Base-by-base conservation (phyloP, 106 monocot genomes). In the Platanthera zijinensis region DNA sequence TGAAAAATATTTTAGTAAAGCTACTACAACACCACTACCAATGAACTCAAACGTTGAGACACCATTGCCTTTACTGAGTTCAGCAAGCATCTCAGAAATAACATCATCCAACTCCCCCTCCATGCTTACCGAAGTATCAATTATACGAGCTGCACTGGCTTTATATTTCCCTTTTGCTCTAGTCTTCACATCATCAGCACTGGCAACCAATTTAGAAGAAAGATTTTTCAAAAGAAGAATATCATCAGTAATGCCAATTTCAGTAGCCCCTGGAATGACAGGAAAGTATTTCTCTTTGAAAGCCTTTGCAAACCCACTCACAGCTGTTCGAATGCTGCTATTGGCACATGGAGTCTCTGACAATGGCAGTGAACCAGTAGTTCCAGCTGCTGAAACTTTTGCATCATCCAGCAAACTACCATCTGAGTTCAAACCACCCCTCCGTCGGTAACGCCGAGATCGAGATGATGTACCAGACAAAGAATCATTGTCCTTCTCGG, bases 31-130 rank as follows among this genome's bases (percentile, higher is more conserved):
- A 68, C 99, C 99, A 84, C 99, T 99, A n/a, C 99, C 89, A 83
- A 94, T 92, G 72, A 99, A 99, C 84, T 99, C 99, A 88, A 99
- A 99, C 15, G 99, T 99, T 30, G 99, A 99, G 12, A 99, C 94
- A 82, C 99, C 90, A 80, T 99, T 92, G 48, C 79, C 84, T 88
- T 90, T 99, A 68, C 80, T 81, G 72, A 99, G 88, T 64, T 99
- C 94, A 57, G 78, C 68, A 12, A 99, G 73, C 80, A 94, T 92
- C 57, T 94, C 85, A 69, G 83, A 46, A 64, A 94, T 73, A 50
- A 92, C 80, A 21, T 59, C 79, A 79, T 85, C 83, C 48, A 99
- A 74, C 8, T 92, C 75, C 63, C 87, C 87, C 74, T 99, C 94
- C 32, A 45, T 77, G 53, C 84, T 85, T 77, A 57, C 30, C 53